These are phyloP conservation scores for Zygosaccharomyces lentus DNA, from an alignment of 805 yeast genomes.

Conservation along the genomic window DNA sequence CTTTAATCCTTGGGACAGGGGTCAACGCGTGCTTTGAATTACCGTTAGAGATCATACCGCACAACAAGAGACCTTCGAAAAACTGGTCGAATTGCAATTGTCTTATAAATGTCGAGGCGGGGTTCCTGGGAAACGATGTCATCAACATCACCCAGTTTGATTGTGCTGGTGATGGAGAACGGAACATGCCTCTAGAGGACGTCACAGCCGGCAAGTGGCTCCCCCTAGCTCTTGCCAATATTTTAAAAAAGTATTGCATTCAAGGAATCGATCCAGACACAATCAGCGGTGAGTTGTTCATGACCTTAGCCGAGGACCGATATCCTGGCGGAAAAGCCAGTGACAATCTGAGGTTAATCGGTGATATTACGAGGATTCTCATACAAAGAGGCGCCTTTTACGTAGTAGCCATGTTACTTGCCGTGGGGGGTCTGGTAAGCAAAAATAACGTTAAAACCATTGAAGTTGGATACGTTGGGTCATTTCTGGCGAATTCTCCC, in stretches of 20 bases:
- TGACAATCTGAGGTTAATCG: not conserved
- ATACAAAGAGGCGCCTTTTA: slow-evolving; percentile 27
- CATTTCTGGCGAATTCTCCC: slow-evolving; percentile 22
- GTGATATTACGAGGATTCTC: slow-evolving; percentile 16
- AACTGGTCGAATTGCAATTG: slow-evolving; percentile 4
- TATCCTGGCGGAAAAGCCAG: not conserved
- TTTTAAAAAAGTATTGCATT: slow-evolving; percentile 16
- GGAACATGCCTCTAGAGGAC: slow-evolving; percentile 30
- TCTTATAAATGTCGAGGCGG: slow-evolving; percentile 29
- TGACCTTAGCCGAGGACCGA: slow-evolving; percentile 12
- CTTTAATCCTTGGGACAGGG: slow-evolving; percentile 69
- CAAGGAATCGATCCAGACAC: not conserved
- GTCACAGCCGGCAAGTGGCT: slow-evolving; percentile 30
- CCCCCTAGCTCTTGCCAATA: slow-evolving; percentile 20
- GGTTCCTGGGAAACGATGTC: slow-evolving; percentile 24
- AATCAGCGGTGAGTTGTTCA: slow-evolving; percentile 24
- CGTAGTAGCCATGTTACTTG: slow-evolving; percentile 18
- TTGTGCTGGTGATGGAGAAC: not conserved
- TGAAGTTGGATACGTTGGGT: slow-evolving; percentile 29
- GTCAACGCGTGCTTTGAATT: slow-evolving; percentile 46
- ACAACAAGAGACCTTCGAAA: slow-evolving; percentile 9
- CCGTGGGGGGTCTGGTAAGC: not conserved
- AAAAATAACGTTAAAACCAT: not conserved
- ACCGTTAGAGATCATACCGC: slow-evolving; percentile 18
- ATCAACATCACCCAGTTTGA: slow-evolving; percentile 24